Evolutionary conservation across 805 yeast species (phyloP).

Genomic region (Suhomyces sp.): DNA sequence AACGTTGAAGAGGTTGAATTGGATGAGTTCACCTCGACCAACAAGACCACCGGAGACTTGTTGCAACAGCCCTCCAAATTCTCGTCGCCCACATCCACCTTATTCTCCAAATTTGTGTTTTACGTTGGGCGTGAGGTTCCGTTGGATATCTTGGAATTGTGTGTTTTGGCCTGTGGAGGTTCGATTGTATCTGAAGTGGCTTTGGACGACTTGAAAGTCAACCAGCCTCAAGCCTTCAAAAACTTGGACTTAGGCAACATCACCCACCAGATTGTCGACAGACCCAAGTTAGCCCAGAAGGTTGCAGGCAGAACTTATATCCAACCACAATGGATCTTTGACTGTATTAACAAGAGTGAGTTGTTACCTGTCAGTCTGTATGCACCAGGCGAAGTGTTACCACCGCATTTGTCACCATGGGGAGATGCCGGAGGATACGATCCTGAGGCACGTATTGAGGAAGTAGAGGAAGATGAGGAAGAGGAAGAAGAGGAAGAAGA

Average conservation of each 20-base stretch:
- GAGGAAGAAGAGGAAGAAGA: slow-evolving; percentile 47
- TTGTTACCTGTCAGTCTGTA: slow-evolving; percentile 76
- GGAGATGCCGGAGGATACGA: slow-evolving; percentile 91
- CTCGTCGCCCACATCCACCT: slow-evolving; percentile 56
- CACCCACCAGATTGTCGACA: slow-evolving; percentile 92
- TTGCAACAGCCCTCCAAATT: slow-evolving; percentile 61
- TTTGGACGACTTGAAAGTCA: slow-evolving; percentile 65
- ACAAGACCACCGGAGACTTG: slow-evolving; percentile 63
- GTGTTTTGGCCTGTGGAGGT: slow-evolving; percentile 85
- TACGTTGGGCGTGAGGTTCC: slow-evolving; percentile 95
- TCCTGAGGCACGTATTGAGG: slow-evolving; percentile 52
- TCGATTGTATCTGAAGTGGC: slow-evolving; percentile 81
- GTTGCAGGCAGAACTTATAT: slow-evolving; percentile 90
- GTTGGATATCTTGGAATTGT: slow-evolving; percentile 83
- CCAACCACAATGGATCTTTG: slow-evolving; percentile 98
- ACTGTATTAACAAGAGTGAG: slow-evolving; percentile 74
- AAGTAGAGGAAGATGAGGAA: slow-evolving; percentile 43
- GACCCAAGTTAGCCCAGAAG: slow-evolving; percentile 75
- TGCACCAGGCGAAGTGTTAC: slow-evolving; percentile 91
- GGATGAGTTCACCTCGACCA: slow-evolving; percentile 68
- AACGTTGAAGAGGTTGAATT: slow-evolving; percentile 32
- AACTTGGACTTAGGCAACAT: slow-evolving; percentile 62
- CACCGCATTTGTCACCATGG: slow-evolving; percentile 99
- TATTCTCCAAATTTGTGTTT: slow-evolving; percentile 75
- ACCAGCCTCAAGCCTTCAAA: slow-evolving; percentile 41